phyloP scores from a whole-genome alignment of 179 eudicot genomes.

The Beta corolliflora region DNA sequence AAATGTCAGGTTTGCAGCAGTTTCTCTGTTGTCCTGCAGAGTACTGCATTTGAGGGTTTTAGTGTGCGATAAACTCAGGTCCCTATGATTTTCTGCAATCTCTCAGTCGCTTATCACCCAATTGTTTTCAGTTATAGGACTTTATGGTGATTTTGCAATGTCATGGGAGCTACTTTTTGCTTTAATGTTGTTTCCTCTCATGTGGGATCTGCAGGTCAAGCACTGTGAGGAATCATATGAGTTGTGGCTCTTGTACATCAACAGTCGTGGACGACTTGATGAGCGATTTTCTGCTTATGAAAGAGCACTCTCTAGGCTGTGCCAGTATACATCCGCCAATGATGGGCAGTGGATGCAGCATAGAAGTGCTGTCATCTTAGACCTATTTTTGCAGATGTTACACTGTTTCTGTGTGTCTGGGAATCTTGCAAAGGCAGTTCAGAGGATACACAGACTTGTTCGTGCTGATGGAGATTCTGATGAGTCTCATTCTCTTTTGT shows the following conservation, averaged over 20 bases:
- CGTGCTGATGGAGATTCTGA: slow-evolving; percentile 41
- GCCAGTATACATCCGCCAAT: slow-evolving; percentile 38
- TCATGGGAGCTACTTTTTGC: not conserved
- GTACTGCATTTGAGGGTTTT: not conserved
- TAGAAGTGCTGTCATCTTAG: slow-evolving; percentile 67
- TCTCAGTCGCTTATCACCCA: not conserved
- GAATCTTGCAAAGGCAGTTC: slow-evolving; percentile 45
- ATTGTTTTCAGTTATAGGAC: not conserved
- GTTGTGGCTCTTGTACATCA: slow-evolving; percentile 78
- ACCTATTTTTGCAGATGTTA: slow-evolving; percentile 66
- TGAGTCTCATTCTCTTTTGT: slow-evolving; percentile 39
- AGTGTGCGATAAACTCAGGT: not conserved
- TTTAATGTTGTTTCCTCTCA: not conserved
- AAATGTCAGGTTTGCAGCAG: not conserved
- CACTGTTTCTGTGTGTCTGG: slow-evolving; percentile 58
- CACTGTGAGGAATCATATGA: slow-evolving; percentile 59
- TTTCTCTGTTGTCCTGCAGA: not conserved
- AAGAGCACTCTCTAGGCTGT: slow-evolving; percentile 51
- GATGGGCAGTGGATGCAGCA: slow-evolving; percentile 32
- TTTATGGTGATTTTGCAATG: not conserved
- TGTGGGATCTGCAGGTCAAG: slow-evolving; percentile 51
- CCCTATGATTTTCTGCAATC: not conserved
- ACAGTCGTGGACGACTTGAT: slow-evolving; percentile 48
- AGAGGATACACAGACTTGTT: slow-evolving; percentile 45
- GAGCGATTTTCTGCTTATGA: slow-evolving; percentile 62